Base-by-base conservation (phyloP, 805 yeast species). In the Torulaspora quercuum region DNA sequence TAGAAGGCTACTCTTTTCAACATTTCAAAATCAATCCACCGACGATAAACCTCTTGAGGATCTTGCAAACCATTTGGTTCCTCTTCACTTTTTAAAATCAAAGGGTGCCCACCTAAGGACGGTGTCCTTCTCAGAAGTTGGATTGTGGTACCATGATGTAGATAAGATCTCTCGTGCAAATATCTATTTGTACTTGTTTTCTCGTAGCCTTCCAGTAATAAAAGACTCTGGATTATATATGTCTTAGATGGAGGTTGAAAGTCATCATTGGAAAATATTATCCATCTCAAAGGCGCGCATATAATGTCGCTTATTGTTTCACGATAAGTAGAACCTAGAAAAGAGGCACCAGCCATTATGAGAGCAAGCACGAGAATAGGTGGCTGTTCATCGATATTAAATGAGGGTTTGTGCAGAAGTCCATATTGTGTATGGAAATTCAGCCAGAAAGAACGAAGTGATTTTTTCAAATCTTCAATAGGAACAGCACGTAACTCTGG, bases 121-220 rank as follows among this genome's bases (percentile, higher is more conserved):
- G 94, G 86, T 0, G 86, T 76, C 48, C 95, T 68, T 47, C 94
- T 65, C 33, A 86, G 62, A 27, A 86, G 62, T 58, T 86, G 95
- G 25, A 85, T 78, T 0, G 89, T 78, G 0, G 95, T 82, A 4
- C 92, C 95, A 57, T 86, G 95, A 55, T 87, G 95, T 13, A 87
- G 64, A 58, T 82, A 90, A 0, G 86, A 83, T 31, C 95, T 62
- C 61, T 86, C 95, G 55, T 86, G 95, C 49, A 83, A 59, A 25
- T 65, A 63, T 49, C 95, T 65, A 29, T 75, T 72, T 0, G 86
- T 68, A 48, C 82, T 78, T 42, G 81, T 72, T 62, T 86, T 83
- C 55, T 86, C 95, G 53, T 77, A 80, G 63, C 80, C 78, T 53
- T 86, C 95, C n/a, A 87, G 57, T 44, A 87, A 55, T 37, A 82